Base-by-base conservation (phyloP, 495 filamentous ascomycete genomes). In the Neurospora sp. region DNA sequence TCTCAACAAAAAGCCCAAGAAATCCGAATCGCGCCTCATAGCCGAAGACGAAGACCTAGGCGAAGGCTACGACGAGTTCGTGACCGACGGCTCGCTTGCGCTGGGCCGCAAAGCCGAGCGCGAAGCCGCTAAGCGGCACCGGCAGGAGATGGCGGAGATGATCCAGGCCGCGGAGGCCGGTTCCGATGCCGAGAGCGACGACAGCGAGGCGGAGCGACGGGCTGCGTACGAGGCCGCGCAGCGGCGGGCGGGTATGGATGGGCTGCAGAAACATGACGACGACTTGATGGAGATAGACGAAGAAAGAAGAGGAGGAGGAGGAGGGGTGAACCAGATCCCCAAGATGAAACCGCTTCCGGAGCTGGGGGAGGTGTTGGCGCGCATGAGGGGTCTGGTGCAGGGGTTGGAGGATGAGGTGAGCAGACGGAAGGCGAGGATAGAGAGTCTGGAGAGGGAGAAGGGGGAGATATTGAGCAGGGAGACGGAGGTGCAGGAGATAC, bases 1-100 rank as follows among this genome's bases (percentile, higher is more conserved):
- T 8, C 77, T 85, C 4, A 84, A 83, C 69, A 86, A 85, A 37
- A 85, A 84, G n/a, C 84, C 83, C 73, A 89, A 86, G 77, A 78
- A 48, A 21, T 72, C 83, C 4, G 90, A 94, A 71, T 92, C 91
- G 10, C 86, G 96, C n/a, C 87, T 98, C 10, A 86, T 93, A 5
- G 86, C 87, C 36, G 94, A 97, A 71, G 95, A 98, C 78, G 96
- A 98, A 78, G 93, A 97, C 78, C 88, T 98, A n/a, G 91, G 90
- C 39, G 96, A 99, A 83, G 94, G 94, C 4, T 97, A 97, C 79
- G 94, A 97, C 71, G 93, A 97, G 73, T 97, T 92, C 75, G 91
- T 95, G 19, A 91, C 94, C 24, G 95, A 97, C 78, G 94, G 91
- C 19, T 88, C 88, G 38, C 88, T 97, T 13, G 87, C 92, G 3